phyloP scores from a whole-genome alignment of 164 flowering plant genomes.

The Tetracentron sinense region DNA sequence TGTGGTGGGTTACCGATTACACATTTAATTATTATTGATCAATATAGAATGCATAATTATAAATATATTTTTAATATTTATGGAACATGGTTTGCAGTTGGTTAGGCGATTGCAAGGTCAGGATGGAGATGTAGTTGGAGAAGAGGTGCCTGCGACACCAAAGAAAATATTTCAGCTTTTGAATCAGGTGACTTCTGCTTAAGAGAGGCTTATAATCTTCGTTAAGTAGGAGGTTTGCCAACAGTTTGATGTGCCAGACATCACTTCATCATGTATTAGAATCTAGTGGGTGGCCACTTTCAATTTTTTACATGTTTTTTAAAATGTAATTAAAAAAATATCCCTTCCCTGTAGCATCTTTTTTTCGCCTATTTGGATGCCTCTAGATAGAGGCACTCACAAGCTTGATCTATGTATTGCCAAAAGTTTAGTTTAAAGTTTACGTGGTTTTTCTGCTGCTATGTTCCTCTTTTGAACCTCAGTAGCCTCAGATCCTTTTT shows the following conservation, averaged over 20 bases:
- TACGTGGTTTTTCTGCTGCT: no score
- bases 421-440: no score
- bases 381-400: no score
- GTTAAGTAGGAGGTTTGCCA: background rate
- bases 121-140: slow-evolving; percentile 82
- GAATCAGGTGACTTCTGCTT: slow-evolving; percentile 55
- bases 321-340: no score
- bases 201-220: background rate
- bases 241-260: no score
- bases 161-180: slow-evolving; percentile 91
- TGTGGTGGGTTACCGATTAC: no score
- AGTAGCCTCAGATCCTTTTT: background rate
- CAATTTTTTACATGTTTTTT: no score
- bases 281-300: background rate
- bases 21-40: no score
- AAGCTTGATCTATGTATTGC: no score
- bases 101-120: slow-evolving; percentile 75
- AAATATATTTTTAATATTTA: no score
- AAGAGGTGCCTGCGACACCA: slow-evolving; percentile 73
- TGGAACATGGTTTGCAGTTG: slow-evolving; percentile 71
- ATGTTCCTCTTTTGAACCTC: background rate
- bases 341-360: no score
- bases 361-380: no score
- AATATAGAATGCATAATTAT: background rate
- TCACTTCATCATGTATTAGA: background rate